These are phyloP conservation scores for Psilocybe subaeruginosa DNA, from an alignment of 768 basidiomycete genomes.

Conservation along the genomic window DNA sequence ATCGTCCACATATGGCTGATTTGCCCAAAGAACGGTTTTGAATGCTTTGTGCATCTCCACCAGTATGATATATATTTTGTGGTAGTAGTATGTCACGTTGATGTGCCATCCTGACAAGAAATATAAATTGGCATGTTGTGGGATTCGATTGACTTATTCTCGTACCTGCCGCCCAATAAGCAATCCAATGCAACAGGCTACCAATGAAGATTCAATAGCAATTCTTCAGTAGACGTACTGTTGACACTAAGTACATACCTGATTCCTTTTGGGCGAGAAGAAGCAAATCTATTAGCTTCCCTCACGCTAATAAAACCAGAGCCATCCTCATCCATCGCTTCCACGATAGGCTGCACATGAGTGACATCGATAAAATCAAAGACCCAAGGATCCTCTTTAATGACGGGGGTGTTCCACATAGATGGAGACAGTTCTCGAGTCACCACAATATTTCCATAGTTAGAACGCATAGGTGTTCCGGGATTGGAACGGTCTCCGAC, in stretches of 20 bases:
- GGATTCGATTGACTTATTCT: no score
- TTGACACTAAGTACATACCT: slow-evolving; percentile 15
- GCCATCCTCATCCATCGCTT: slow-evolving; percentile 9
- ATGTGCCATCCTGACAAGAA: slow-evolving; percentile 20
- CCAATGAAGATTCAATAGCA: neutral
- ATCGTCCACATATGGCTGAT: slow-evolving; percentile 14
- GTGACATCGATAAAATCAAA: slow-evolving; percentile 1
- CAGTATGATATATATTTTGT: slow-evolving; percentile 17
- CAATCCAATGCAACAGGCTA: slow-evolving; percentile 28
- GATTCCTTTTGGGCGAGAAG: slow-evolving; percentile 22
- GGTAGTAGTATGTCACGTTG: slow-evolving; percentile 20
- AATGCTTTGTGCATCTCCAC: slow-evolving; percentile 15
- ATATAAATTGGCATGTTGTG: neutral
- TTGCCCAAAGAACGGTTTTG: slow-evolving; percentile 14
- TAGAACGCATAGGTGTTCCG: neutral
- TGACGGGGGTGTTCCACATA: neutral
- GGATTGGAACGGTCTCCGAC: slow-evolving; percentile 1
- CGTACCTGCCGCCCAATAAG: slow-evolving; percentile 30
- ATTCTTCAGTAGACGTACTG: neutral
- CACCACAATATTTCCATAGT: neutral
- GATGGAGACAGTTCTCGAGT: neutral
- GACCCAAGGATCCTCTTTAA: neutral
- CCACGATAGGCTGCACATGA: slow-evolving; percentile 5
- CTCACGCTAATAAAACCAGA: slow-evolving; percentile 7
- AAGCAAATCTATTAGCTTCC: slow-evolving; percentile 6